Base-by-base conservation (phyloP, 345 rosid genomes). In the Cardamine resedifolia region DNA sequence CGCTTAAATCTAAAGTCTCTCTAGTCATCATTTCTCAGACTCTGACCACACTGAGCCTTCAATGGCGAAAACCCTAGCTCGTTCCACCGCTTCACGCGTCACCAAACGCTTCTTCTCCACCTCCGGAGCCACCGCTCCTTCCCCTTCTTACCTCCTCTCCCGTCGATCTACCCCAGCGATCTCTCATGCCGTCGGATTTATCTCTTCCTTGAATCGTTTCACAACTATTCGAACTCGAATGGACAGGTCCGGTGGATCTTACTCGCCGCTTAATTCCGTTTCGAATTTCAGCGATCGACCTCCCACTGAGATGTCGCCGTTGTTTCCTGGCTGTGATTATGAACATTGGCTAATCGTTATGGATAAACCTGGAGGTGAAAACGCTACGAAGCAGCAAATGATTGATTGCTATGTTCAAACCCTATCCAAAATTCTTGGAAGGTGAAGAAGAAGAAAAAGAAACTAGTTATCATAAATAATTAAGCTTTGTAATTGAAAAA, bases 321-420 rank as follows among this genome's bases (percentile, higher is more conserved):
- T 76, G 4, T 76, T 69, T 19, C 79, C 74, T 19, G 79, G 75
- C 2, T 67, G 78, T 20, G 78, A 74, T 18, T 74, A 74, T 38
- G 67, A 87, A 66, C 97, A 93, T 79, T 93, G 98, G 97, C 83
- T 93, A 10, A 93, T 90, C 47, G 85, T 93, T 15, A 93, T 89
- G 85, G 97, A 94, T 28, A 88, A 91, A 75, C 95, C 92, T n/a
- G 92, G 95, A 10, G 91, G 96, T 0, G 96, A 91, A 44, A 88
- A 83, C 2, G 97, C 97, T 1, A 81, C 83, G 2, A 88, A 85
- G 64, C 90, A 94, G 81, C 89, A 91, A 77, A 91, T 94, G 92
- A 86, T 91, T 21, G 96, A 94, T 71, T 85, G 90, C 20, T 93
- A 93, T 53, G 45, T 93, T 44, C 70, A 91, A 80, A 90, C 97